Evolutionary conservation across 2,329 filamentous ascomycete genomes (phyloP), one percentile per base, ranked within the genome.

Genomic region (Truncatella angustata): DNA sequence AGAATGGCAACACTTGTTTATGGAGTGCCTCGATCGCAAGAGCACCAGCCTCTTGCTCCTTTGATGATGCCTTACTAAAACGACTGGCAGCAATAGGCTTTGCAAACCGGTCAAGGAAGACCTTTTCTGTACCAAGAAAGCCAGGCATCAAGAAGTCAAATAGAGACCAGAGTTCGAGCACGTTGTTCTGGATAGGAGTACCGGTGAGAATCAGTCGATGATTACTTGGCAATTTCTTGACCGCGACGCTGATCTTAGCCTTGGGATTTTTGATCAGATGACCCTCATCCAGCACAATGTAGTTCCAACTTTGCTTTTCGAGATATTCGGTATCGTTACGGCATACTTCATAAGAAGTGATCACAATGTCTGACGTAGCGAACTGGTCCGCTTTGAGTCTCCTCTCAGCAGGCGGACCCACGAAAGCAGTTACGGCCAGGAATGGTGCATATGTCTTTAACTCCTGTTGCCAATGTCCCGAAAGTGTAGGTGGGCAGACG

Each of bases 111-210:
- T 97, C 93, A 58, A 95, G 78, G 73, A 97, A 97, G n/a, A 97
- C 91, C 73, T 95, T 96, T 56, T 85, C 91, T 0, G 92, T 91
- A 28, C 94, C 94, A 6, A 99, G 78, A 76, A 99, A 99, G 2
- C 94, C 95, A 3, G 95, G 94, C 94, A 99, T 99, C 55, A 99
- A 78, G 74, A 99, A 99, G 72, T 99, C 94, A 66, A 99, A 99
- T 4, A 99, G 79, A 0, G 93, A 97, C 93, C 93, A 99, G 4
- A 99, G 78, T 67, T 99, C 93, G 45, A 99, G 74, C 2, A 99
- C 93, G 59, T 97, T 97, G 70, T 97, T 97, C 69, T 97, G 93
- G 58, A 97, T 97, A 0, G 94, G 94, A 2, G 94, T 99, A 36
- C 94, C 94, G 0, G 94, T 99, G 4, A 99, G 81, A 60, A 99